Conservation (phyloP, 2,329 filamentous ascomycete genomes). For the Ophiostoma sp. region DNA sequence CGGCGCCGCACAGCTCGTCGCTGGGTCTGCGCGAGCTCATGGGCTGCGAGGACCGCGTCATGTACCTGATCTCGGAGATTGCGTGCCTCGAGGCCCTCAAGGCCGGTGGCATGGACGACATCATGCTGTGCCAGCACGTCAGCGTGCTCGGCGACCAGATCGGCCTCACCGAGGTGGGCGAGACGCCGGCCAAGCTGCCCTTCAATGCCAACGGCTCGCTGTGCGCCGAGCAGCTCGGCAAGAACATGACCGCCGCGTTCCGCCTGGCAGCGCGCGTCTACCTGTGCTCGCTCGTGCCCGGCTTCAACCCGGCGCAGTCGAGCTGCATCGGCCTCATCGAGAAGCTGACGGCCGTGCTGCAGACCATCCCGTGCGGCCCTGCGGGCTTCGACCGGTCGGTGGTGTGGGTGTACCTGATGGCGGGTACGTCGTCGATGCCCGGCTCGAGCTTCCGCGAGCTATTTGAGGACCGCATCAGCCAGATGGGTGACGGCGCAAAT, state of each 20-base stretch:
- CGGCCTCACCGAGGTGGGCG: conserved; percentile 66
- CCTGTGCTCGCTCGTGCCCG: conserved; percentile 90
- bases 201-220: conserved; percentile 69
- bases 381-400: conserved; percentile 84
- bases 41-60: conserved; percentile 94
- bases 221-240: conserved; percentile 74
- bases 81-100: conserved; percentile 91
- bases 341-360: conserved; percentile 69
- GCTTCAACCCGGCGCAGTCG: conserved; percentile 68
- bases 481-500: conserved; percentile 70
- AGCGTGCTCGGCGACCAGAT: conserved; percentile 83
- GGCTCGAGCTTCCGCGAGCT: conserved; percentile 70
- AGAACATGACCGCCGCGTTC: conserved; percentile 87
- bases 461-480: conserved; percentile 67
- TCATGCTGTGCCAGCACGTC: conserved; percentile 83
- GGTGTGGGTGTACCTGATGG: conserved; percentile 88
- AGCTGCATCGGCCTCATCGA: conserved; percentile 73
- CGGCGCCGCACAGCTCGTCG: conserved; percentile 52
- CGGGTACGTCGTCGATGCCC: conserved; percentile 70
- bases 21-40: conserved; percentile 84
- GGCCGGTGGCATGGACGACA: conserved; percentile 73
- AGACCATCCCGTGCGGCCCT: conserved; percentile 74
- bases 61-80: conserved; percentile 98
- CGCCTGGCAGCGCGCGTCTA: conserved; percentile 90
- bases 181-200: conserved; percentile 53